Evolutionary conservation across 2,329 filamentous ascomycete species (phyloP), one percentile per base, ranked within the genome.

Genomic region (Aureobasidium mangrovei): DNA sequence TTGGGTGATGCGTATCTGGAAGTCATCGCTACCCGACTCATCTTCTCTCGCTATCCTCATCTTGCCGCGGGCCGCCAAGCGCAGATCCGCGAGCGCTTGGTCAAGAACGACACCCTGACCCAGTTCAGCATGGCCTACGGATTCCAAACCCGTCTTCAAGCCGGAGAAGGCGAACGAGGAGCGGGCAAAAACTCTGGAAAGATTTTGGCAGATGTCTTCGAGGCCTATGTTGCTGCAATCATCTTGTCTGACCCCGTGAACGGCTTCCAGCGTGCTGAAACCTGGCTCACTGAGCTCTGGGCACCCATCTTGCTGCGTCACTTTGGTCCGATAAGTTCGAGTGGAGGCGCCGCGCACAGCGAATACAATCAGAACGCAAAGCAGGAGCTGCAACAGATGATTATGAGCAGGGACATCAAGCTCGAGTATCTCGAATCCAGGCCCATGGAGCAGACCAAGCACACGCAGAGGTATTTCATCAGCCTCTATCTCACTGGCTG

Each of bases 1-100:
- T 76, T 95, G 6, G 91, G 91, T 5, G 91, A 97, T 66, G 85
- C 88, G 24, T 91, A 91, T 62, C 74, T 95, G 49, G 86, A 94
- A 64, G 71, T 90, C 49, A 82, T 90, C 44, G 81, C 90, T 4
- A 84, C 86, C 0, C 79, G 82, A 18, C 76, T 94, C 49, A 86
- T 97, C 57, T 88, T 82, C 68, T 74, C 82, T 56, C 86, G 81
- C 7, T 93, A 91, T 63, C 76, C 77, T 1, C 70, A 77, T 9
- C 73, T 88, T 7, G 66, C 80, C 0, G 77, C 85, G 0, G 90
- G 90, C 2, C 79, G 82, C 57, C 82, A 83, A 62, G 84, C 85
- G 7, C 86, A 90, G 59, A 72, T 93, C 18, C 83, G 91, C 48
- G 90, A 96, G 68, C 70, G 79, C 6, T 75, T 95, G 1, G 80